Evolutionary conservation across 305 asterid species (phyloP).

Genomic region (Fraxinus sp.): DNA sequence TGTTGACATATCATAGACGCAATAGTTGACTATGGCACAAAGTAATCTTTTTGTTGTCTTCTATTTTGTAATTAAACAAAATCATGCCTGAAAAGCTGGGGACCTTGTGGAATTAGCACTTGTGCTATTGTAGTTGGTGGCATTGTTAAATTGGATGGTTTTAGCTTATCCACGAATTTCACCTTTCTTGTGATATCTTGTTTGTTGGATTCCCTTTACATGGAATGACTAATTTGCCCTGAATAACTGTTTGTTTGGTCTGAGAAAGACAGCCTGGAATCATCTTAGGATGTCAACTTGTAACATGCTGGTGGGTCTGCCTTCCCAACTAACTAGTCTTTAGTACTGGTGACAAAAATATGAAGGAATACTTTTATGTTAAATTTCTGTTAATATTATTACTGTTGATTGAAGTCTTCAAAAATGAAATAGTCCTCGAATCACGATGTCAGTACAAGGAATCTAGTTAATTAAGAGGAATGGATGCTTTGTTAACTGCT

Average conservation of each 20-base stretch:
- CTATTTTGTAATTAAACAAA: constrained; percentile 20
- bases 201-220: constrained; percentile 28
- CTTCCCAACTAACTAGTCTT: constrained; percentile 34
- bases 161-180: constrained; percentile 29
- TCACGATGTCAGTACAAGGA: background rate
- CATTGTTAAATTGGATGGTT: constrained; percentile 3
- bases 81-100: constrained; percentile 23
- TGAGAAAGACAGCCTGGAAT: constrained; percentile 44
- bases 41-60: constrained; percentile 18
- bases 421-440: background rate
- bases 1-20: constrained; percentile 31
- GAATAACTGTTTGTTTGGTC: constrained; percentile 28
- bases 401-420: background rate
- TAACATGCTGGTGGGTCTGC: constrained; percentile 45
- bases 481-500: background rate
- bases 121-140: constrained; percentile 32
- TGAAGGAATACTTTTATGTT: background rate
- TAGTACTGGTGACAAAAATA: constrained; percentile 29
- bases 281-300: constrained; percentile 35
- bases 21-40: constrained; percentile 31
- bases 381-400: background rate
- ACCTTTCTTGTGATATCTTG: constrained; percentile 19
- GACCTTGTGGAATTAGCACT: constrained; percentile 13
- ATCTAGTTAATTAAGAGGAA: background rate
- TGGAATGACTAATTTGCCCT: constrained; percentile 35